phyloP scores from a whole-genome alignment of 139 green algal species.

The Haematococcus lacustris region DNA sequence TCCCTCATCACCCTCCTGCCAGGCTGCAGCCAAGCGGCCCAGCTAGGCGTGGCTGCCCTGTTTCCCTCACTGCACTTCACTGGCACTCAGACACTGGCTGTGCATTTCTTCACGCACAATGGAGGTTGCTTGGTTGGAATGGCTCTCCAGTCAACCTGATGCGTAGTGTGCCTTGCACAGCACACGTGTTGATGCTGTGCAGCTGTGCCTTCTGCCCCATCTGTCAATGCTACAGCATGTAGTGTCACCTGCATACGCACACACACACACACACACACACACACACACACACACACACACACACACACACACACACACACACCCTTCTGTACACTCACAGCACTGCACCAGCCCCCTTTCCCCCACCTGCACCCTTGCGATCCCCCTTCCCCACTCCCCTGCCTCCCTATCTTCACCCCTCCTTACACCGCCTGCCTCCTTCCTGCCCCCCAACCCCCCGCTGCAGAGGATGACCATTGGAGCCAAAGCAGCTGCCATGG shows the following conservation, averaged over 20 bases:
- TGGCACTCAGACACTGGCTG: background rate
- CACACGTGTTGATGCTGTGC: background rate
- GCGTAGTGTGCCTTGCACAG: background rate
- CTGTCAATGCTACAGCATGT: background rate
- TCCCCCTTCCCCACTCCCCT: too few species aligned
- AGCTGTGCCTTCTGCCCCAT: background rate
- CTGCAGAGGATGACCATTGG: too few species aligned
- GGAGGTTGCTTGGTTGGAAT: background rate
- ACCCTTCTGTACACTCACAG: background rate
- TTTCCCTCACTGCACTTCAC: background rate
- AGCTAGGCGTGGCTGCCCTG: too few species aligned
- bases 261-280: constrained; percentile 1
- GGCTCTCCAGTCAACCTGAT: background rate
- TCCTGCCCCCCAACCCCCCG: too few species aligned
- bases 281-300: constrained; percentile 1
- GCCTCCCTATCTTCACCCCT: too few species aligned
- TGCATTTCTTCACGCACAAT: background rate
- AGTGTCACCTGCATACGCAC: background rate
- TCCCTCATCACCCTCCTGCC: too few species aligned
- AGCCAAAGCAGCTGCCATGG: too few species aligned
- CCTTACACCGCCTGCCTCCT: too few species aligned
- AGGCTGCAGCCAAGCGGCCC: too few species aligned
- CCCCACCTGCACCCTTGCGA: too few species aligned
- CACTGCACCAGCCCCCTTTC: background rate
- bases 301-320: constrained; percentile 1